Conservation (phyloP, 2,329 filamentous ascomycete species). For the Exserohilum turcica region DNA sequence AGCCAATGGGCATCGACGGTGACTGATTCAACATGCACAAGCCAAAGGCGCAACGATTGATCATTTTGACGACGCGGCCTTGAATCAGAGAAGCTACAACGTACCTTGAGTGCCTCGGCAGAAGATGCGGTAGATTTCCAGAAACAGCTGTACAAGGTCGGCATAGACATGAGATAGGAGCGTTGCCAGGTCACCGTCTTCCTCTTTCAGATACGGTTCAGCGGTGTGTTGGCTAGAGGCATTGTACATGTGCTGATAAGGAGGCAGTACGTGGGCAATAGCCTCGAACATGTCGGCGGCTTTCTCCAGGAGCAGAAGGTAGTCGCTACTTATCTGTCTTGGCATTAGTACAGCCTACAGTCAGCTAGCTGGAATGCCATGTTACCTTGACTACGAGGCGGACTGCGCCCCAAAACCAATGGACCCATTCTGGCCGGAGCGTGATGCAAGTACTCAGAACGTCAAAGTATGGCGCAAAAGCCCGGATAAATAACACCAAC, state of each 20-base stretch:
- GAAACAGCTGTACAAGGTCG: conserved; percentile 33
- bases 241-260: conserved; percentile 30
- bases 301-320: conserved; percentile 31
- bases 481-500: conserved; percentile 26
- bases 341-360: neutral
- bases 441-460: conserved; percentile 27
- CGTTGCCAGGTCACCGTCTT: conserved; percentile 16
- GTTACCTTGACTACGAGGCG: conserved; percentile 32
- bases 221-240: conserved; percentile 15
- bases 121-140: conserved; percentile 37
- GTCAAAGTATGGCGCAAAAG: conserved; percentile 36
- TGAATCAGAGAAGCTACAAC: conserved; percentile 19
- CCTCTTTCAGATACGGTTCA: conserved; percentile 1
- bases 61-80: neutral
- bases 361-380: neutral
- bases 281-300: conserved; percentile 32
- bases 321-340: conserved; percentile 28
- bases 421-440: conserved; percentile 25
- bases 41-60: neutral
- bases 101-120: conserved; percentile 30
- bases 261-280: conserved; percentile 28
- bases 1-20: too few species aligned
- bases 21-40: too few species aligned
- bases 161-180: conserved; percentile 36
- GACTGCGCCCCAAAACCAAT: conserved; percentile 33